phyloP scores from a whole-genome alignment of 1,284 basidiomycete species.

The Moniliella sp. region DNA sequence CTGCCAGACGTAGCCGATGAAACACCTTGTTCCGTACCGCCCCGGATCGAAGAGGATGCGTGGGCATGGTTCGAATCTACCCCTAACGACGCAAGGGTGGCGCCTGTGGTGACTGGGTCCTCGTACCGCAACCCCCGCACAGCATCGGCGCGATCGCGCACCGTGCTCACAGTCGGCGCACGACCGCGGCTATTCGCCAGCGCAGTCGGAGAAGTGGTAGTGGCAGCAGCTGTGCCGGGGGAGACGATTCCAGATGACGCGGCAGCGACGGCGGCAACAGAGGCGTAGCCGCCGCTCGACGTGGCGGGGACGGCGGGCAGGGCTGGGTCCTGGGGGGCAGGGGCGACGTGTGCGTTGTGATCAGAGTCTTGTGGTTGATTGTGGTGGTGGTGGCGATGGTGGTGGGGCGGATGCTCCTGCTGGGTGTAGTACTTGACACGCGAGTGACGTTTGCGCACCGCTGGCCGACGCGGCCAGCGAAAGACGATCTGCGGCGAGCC shows the following conservation, averaged over 20 bases:
- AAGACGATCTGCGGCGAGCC: conserved; percentile 24
- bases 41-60: too few species aligned
- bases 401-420: not conserved
- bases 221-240: too few species aligned
- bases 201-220: too few species aligned
- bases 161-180: too few species aligned
- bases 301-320: not conserved
- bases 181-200: too few species aligned
- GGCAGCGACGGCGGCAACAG: not conserved
- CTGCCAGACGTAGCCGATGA: too few species aligned
- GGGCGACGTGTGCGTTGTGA: not conserved
- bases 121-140: too few species aligned
- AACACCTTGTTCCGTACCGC: too few species aligned
- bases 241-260: not conserved
- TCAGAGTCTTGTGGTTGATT: not conserved
- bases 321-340: not conserved
- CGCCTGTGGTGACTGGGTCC: too few species aligned
- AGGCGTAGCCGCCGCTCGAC: not conserved
- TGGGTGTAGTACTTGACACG: conserved; percentile 21
- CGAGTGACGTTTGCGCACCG: conserved; percentile 15
- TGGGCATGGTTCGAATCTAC: too few species aligned
- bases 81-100: too few species aligned
- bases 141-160: too few species aligned
- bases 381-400: not conserved
- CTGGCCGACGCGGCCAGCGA: conserved; percentile 23